Evolutionary conservation across 1,284 basidiomycete genomes (phyloP), one percentile per base, ranked within the genome.

Genomic region (Trichosporon ovoides): DNA sequence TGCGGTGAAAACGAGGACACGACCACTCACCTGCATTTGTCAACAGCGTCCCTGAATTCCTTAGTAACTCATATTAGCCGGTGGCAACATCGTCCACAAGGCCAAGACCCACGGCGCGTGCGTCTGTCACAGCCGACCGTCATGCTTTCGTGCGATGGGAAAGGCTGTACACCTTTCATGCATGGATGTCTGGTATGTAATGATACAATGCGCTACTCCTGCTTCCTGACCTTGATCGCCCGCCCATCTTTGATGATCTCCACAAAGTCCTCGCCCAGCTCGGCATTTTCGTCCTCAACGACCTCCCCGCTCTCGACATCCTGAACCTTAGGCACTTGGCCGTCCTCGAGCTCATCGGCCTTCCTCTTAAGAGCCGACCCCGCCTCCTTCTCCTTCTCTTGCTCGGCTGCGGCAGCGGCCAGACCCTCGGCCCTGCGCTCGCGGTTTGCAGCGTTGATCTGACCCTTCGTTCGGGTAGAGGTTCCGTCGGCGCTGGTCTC

Each of bases 261-360:
- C 38, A 48, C 51, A 51, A 63, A 63, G 12, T 60, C 62, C 18
- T 63, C 62, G 14, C 62, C 62, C 16, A 63, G 56, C 34, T 60
- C 40, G 9, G 58, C 58, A 1, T 24, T 37, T 50, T 58, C 58
- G 49, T 63, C 62, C 52, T 63, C 62, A 4, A 63, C 58, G 7
- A 60, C 58, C 52, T 63, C 62, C 11, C 62, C 62, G 24, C 34
- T 34, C 54, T 63, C 62, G 12, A 63, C 60, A 20, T 59, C 60
- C 22, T 53, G 55, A 12, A 40, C 36, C 20, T 35, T 58, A 7
- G 50, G 24, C n/a, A 64, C 38, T 40, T 62, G 50, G 0, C 62
- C 64, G 19, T 59, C 58, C 24, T 63, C 58, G 13, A 55, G 46
- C 36, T 51, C 58, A 12, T 56, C 55, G 2, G 56, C 56, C 48